Evolutionary conservation across 306 rosid genomes (phyloP).

Genomic region (Benincasa hispida): DNA sequence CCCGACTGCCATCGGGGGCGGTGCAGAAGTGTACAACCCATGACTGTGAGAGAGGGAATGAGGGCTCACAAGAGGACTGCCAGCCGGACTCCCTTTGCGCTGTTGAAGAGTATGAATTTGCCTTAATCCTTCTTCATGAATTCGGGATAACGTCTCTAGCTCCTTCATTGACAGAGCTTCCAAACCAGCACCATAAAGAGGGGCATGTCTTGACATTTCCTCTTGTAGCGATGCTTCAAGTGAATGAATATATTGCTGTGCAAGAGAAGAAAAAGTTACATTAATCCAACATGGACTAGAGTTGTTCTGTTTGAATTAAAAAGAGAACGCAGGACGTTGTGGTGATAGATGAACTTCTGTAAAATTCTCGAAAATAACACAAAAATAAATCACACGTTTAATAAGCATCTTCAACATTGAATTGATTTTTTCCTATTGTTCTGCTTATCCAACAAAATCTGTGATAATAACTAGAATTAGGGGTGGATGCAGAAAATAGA

Average conservation of each 20-base stretch:
- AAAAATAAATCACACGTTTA: neutral
- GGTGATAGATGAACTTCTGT: neutral
- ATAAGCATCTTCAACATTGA: neutral
- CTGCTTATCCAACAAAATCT: neutral
- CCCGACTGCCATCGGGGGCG: conserved; percentile 51
- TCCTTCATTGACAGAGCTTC: conserved; percentile 92
- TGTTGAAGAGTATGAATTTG: conserved; percentile 91
- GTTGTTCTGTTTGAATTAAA: neutral
- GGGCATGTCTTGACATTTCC: conserved; percentile 97
- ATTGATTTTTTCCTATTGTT: neutral
- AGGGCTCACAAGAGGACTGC: conserved; percentile 71
- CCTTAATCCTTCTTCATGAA: conserved; percentile 94
- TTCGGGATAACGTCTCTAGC: conserved; percentile 77
- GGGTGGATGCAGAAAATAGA: neutral
- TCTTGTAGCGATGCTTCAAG: conserved; percentile 86
- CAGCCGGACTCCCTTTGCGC: conserved; percentile 62
- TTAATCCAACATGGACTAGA: conserved; percentile 10
- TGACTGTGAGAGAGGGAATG: conserved; percentile 63
- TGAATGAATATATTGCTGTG: conserved; percentile 96
- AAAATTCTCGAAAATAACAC: neutral
- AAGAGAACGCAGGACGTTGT: neutral
- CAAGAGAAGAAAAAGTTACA: conserved; percentile 18
- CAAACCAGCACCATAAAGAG: conserved; percentile 89
- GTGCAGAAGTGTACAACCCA: conserved; percentile 55
- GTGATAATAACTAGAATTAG: neutral